Evolutionary conservation across 2,329 filamentous ascomycete species (phyloP), one percentile per base, ranked within the genome.

Genomic region (Cladosporium sp.): DNA sequence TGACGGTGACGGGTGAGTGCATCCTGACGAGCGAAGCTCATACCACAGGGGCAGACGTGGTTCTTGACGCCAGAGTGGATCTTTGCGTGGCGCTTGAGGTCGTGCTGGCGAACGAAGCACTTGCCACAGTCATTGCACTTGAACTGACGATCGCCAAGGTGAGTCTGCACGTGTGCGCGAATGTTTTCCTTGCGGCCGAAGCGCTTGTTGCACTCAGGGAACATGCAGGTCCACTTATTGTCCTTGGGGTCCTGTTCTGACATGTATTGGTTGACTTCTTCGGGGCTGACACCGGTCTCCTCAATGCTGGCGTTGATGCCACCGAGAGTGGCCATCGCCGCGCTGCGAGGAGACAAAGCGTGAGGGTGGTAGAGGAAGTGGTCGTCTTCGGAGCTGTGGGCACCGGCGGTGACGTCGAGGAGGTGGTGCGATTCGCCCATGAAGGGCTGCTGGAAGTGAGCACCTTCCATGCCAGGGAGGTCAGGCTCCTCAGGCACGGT

Each of bases 101-200:
- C 95, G 77, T 99, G 95, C 74, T 97, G 93, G 44, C 95, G 90
- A 51, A 98, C 95, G 77, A 99, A 99, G 80, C 93, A 94, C 81
- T 98, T 98, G 62, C 90, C 86, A 82, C 95, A 99, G 65, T 91
- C 90, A 55, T 94, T 93, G 80, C 95, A 99, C 78, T 92, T 90
- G 81, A 92, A 99, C 77, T 97, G 95, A 58, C 95, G 87, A 78
- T 99, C 95, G 74, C 96, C 95, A 70, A 99, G 89, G 79, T 99
- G 95, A 3, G 95, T 99, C 80, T 99, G 95, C 15, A 99, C 92
- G 78, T 99, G 95, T 0, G 93, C 96, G 78, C 97, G 96, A 83
- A 98, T 97, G 80, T 99, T 98, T 79, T 99, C 95, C 78, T 97
- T 96, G 72, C 95, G 88, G n/a, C 93, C 94, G 76, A 99, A 98